Evolutionary conservation across 306 rosid species (phyloP).

Genomic region (Quercus ilex): DNA sequence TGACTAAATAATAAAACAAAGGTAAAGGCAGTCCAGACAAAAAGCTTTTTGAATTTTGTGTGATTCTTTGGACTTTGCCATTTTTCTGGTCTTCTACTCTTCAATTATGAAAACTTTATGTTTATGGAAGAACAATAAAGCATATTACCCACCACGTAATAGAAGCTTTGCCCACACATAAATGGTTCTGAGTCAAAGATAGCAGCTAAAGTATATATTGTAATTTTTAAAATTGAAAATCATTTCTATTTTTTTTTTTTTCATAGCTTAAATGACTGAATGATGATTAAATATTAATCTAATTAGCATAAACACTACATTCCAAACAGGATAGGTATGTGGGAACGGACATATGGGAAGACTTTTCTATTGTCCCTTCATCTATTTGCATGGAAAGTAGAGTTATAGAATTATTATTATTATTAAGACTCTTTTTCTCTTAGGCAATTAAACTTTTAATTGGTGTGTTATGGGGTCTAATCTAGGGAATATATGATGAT

Average conservation of each 20-base stretch:
- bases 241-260: not conserved
- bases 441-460: not conserved
- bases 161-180: too few species aligned
- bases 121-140: not conserved
- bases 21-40: not conserved
- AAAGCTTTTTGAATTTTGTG: not conserved
- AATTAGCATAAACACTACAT: too few species aligned
- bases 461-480: not conserved
- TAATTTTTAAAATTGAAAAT: not conserved
- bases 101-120: not conserved
- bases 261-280: not conserved
- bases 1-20: too few species aligned
- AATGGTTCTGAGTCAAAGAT: not conserved
- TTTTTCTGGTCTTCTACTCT: not conserved
- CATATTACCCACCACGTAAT: not conserved
- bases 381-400: not conserved
- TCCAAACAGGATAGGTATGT: too few species aligned
- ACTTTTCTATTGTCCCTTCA: not conserved
- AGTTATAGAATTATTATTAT: too few species aligned
- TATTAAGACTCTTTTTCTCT: not conserved
- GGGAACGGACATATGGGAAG: not conserved
- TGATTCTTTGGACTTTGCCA: not conserved
- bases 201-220: not conserved
- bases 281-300: too few species aligned
- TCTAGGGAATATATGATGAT: conserved; percentile 8